Conservation (phyloP, 176 grass and related monocot genomes). For the Triticum timopheevii region DNA sequence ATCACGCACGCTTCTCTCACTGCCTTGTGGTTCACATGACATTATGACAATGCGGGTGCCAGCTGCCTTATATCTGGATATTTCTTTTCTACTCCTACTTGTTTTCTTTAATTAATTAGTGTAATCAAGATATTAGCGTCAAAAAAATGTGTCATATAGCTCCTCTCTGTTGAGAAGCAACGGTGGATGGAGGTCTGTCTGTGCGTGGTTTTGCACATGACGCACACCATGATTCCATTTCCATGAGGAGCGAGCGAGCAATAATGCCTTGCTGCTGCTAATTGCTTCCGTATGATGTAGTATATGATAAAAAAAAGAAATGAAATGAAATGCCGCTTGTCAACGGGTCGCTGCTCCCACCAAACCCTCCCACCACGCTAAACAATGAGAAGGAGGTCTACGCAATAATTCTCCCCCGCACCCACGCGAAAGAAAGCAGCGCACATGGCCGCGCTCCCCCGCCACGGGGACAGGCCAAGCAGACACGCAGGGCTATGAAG, state of each 20-base stretch:
- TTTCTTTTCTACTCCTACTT: too few species aligned
- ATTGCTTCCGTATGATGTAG: background rate
- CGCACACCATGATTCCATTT: background rate
- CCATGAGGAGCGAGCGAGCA: background rate
- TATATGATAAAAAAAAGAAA: background rate
- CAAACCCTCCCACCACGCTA: background rate
- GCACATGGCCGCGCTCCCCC: slow-evolving; percentile 38
- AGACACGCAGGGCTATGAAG: background rate
- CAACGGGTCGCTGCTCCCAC: slow-evolving; percentile 24
- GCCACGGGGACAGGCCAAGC: slow-evolving; percentile 20
- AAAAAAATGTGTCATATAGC: too few species aligned
- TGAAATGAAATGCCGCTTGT: background rate
- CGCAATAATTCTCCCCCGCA: slow-evolving; percentile 39
- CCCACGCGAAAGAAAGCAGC: slow-evolving; percentile 14
- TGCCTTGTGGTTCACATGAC: background rate
- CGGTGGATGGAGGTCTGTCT: too few species aligned
- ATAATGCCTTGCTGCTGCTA: background rate
- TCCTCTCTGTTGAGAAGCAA: background rate
- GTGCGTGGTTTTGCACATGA: background rate
- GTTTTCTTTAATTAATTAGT: too few species aligned
- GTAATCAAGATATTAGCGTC: too few species aligned
- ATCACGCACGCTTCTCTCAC: background rate
- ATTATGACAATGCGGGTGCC: too few species aligned
- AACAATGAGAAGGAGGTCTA: background rate
- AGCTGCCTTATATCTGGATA: too few species aligned